Evolutionary conservation across 1,139 yeast species (phyloP), one percentile per base, ranked within the genome.

Genomic region (Yamadazyma pseudoaaseri): DNA sequence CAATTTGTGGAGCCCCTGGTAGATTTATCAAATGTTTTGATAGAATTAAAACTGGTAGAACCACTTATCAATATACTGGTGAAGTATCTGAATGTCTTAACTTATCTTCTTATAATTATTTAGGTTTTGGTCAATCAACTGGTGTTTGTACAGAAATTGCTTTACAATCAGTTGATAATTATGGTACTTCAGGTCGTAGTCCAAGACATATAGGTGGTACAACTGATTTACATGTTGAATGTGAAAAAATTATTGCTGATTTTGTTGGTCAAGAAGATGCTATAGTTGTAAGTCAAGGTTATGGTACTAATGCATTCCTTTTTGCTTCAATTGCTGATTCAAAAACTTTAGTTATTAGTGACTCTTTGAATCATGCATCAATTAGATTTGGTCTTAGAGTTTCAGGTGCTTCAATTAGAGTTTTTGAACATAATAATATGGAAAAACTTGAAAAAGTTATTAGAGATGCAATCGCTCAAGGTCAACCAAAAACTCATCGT

Each of bases 1-100:
- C 97, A 22, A 86, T 95, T 20, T 85, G 86, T 40, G 97, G 97
- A 26, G 98, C 92, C 20, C 98, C 99, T 1, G 99, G 99, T 16
- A 78, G 99, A 58, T 82, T 70, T 51, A 81, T 92, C 50, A 76
- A 81, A 37, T 81, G 95, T 49, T 79, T 83, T 51, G 90, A 87
- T 49, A 77, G 98, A 47, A 66, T 70, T 26, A 72, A 90, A 11
- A 67, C 70, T 27, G 82, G 83, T 44, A 74, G 76, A 51, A 76
- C 77, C 54, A 66, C 67, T 45, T 86, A 76, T 55, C 70, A 75
- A 26, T 86, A 83, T 53, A 78, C 87, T 30, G 97, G 97, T 16
- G 71, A 79, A 11, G 70, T 81, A 4, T 74, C 77, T 7, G 84
- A 84, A 46, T 87, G 96, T 56, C 70, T 92, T 45, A 92, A 92